These are phyloP conservation scores for Fusarium phyllophilum DNA, from an alignment of 2,329 filamentous ascomycete species.

Conservation along the genomic window DNA sequence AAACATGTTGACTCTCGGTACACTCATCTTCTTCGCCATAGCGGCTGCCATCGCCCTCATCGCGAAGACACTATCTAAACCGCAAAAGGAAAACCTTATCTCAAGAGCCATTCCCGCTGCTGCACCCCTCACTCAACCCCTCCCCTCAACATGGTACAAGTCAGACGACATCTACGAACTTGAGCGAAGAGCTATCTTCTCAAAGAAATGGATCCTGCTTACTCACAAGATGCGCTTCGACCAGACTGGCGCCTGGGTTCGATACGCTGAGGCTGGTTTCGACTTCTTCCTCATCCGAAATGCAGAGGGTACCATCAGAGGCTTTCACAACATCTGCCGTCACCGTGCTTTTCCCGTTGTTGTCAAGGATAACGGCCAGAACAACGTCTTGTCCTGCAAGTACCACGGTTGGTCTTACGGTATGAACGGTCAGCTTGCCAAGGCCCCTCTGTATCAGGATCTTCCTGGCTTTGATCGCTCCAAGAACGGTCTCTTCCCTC, in stretches of 20 bases:
- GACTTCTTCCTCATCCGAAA: conserved; percentile 65
- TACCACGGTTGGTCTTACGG: conserved; percentile 73
- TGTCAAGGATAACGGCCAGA: conserved; percentile 59
- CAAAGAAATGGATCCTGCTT: conserved; percentile 64
- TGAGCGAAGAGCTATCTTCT: conserved; percentile 66
- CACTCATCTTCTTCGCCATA: conserved; percentile 12
- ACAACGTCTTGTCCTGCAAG: conserved; percentile 65
- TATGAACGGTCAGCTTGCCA: conserved; percentile 66
- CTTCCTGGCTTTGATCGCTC: conserved; percentile 64
- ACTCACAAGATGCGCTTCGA: conserved; percentile 62
- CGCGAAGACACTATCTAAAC: conserved; percentile 9
- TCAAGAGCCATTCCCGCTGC: conserved; percentile 20
- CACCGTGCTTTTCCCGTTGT: conserved; percentile 70
- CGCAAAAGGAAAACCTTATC: conserved; percentile 23
- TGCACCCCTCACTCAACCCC: conserved; percentile 26
- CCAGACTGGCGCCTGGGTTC: conserved; percentile 65
- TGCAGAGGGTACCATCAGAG: conserved; percentile 64
- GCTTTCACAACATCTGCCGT: conserved; percentile 71
- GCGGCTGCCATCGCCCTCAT: conserved; percentile 2
- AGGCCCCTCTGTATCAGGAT: conserved; percentile 68
- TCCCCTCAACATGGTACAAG: conserved; percentile 57
- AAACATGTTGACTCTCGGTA: conserved; percentile 23
- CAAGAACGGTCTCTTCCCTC: conserved; percentile 64
- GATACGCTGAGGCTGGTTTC: conserved; percentile 64
- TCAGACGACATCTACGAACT: conserved; percentile 65